Conservation (phyloP, 106 monocot genomes). For the Chionographis japonica region DNA sequence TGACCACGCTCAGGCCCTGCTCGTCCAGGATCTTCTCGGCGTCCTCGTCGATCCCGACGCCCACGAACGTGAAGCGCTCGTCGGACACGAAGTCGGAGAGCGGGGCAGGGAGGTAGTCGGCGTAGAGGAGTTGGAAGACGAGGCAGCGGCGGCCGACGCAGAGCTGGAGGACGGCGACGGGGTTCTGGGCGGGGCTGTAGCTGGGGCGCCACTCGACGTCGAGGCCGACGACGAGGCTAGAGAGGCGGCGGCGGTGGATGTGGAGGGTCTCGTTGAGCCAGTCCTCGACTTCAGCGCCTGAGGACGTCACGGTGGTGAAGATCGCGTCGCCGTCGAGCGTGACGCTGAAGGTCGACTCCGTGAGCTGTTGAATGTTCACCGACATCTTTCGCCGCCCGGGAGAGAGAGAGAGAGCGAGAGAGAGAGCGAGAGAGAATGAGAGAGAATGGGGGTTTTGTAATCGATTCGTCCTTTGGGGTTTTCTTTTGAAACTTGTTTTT, state of each 20-base stretch:
- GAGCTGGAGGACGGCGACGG: constrained; percentile 56
- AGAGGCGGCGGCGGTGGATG: constrained; percentile 23
- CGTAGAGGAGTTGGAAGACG: constrained; percentile 44
- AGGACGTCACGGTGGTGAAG: constrained; percentile 37
- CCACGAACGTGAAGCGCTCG: constrained; percentile 39
- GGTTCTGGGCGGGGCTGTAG: constrained; percentile 26
- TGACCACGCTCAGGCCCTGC: not conserved
- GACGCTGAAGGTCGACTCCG: constrained; percentile 17
- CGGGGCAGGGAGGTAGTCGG: constrained; percentile 33
- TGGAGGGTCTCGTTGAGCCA: constrained; percentile 27
- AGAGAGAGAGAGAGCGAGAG: no score
- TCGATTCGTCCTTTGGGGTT: no score
- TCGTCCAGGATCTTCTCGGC: constrained; percentile 28
- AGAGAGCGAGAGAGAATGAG: no score
- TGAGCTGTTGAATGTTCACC: constrained; percentile 1
- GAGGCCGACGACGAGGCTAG: constrained; percentile 39
- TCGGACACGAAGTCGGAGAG: constrained; percentile 34
- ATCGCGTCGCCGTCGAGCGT: constrained; percentile 19
- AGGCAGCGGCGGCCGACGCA: constrained; percentile 62
- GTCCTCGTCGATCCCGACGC: constrained; percentile 50
- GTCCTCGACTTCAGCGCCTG: constrained; percentile 5
- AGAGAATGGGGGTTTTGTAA: no score
- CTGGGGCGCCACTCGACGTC: constrained; percentile 58
- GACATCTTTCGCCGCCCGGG: not conserved
- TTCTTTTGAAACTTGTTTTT: no score